These are phyloP conservation scores for Cucumis melo DNA, from an alignment of 306 rosid species.

Conservation along the genomic window DNA sequence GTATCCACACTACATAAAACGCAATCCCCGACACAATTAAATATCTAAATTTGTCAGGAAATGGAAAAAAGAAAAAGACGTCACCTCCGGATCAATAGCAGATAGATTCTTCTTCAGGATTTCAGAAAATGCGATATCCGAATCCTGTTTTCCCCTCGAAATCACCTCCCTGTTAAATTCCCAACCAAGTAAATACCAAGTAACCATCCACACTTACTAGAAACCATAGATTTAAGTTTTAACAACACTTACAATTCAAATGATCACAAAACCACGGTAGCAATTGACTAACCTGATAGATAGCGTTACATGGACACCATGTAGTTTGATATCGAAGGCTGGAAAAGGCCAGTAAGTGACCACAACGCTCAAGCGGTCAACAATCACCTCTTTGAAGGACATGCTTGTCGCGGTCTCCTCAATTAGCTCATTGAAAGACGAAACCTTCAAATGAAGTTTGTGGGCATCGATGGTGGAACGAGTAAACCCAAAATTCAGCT, in stretches of 20 bases:
- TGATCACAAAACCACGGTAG: not conserved
- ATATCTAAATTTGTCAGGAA: not conserved
- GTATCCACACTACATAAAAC: not conserved
- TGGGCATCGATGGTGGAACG: conserved; percentile 33
- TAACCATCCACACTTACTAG: not conserved
- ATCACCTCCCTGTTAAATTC: conserved; percentile 29
- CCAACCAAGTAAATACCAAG: conserved; percentile 21
- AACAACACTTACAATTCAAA: not conserved
- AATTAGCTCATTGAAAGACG: conserved; percentile 41
- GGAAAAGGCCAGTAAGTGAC: conserved; percentile 61
- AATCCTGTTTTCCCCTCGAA: conserved; percentile 11
- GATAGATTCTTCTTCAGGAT: conserved; percentile 42
- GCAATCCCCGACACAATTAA: not conserved
- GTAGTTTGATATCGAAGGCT: conserved; percentile 45
- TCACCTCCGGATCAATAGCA: conserved; percentile 77
- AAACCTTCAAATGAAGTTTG: conserved; percentile 40
- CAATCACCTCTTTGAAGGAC: conserved; percentile 36
- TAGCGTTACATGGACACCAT: conserved; percentile 36
- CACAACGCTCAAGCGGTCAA: conserved; percentile 36
- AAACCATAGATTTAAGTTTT: not conserved
- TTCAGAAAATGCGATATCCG: conserved; percentile 25
- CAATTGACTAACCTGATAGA: conserved; percentile 34
- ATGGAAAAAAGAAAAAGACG: not conserved
- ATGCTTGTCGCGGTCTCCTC: conserved; percentile 25
- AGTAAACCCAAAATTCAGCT: conserved; percentile 42